Conservation (phyloP, 129 eudicot species). For the Gnaphalium uliginosum region DNA sequence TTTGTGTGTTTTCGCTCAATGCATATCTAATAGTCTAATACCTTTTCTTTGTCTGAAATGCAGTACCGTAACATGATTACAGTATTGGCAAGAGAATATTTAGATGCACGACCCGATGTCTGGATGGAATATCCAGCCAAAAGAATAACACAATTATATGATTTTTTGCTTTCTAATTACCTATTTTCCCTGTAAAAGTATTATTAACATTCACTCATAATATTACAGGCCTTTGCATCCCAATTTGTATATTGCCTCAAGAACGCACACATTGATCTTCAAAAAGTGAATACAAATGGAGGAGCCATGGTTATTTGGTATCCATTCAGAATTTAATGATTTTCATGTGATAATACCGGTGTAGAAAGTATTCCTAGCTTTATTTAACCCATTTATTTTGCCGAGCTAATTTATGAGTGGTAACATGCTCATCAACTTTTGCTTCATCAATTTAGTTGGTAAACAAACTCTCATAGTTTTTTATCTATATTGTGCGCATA, state of each 20-base stretch:
- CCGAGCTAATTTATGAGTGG: too few relatives aligned
- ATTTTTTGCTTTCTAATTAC: slow-evolving; percentile 1
- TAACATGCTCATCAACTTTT: too few relatives aligned
- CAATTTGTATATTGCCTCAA: slow-evolving; percentile 60
- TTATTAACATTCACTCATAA: background rate
- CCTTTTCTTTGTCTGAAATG: slow-evolving; percentile 40
- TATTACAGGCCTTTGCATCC: slow-evolving; percentile 62
- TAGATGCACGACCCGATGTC: slow-evolving; percentile 96
- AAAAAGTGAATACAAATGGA: slow-evolving; percentile 62
- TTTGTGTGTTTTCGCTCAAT: background rate
- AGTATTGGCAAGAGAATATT: slow-evolving; percentile 88
- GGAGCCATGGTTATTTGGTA: slow-evolving; percentile 69
- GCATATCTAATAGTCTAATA: slow-evolving; percentile 12
- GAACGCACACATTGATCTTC: slow-evolving; percentile 50
- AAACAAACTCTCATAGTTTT: too few relatives aligned
- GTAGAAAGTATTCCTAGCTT: too few relatives aligned
- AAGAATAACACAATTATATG: slow-evolving; percentile 92
- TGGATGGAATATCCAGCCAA: slow-evolving; percentile 96
- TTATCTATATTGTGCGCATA: too few relatives aligned
- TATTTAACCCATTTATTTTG: too few relatives aligned
- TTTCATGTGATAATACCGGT: too few relatives aligned
- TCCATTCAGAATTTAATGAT: slow-evolving; percentile 43
- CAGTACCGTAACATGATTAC: slow-evolving; percentile 99
- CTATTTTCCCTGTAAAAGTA: background rate
- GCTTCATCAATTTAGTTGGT: too few relatives aligned